Percentiles rank a stretch among this genome's conserved stretches.
Evolutionary conservation across 768 basidiomycete species (phyloP).

Genomic region (Lentinula detonsa): DNA sequence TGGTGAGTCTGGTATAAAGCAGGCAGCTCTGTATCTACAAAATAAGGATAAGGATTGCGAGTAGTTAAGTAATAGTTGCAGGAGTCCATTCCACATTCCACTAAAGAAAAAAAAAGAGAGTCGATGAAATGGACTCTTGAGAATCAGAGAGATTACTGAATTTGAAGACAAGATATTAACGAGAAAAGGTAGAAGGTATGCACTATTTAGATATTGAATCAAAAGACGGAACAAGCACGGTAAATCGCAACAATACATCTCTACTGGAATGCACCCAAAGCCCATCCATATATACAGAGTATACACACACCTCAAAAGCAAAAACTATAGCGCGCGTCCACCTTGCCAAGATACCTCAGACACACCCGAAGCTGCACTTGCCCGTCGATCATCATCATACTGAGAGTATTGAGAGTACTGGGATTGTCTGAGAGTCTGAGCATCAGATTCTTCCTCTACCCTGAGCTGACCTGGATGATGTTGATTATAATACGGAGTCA

Average conservation of each 20-base stretch:
- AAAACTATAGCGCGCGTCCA: conserved; percentile 9
- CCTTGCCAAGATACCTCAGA: conserved; percentile 10
- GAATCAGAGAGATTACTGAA: background rate
- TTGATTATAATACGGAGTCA: background rate
- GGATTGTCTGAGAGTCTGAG: background rate
- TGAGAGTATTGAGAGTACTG: conserved; percentile 13
- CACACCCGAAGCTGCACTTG: background rate
- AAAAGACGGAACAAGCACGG: background rate
- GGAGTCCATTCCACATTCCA: background rate
- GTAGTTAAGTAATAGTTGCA: background rate
- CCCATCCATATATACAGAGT: background rate
- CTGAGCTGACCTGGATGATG: background rate
- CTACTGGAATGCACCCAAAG: background rate
- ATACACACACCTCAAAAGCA: background rate
- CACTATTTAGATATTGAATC: background rate
- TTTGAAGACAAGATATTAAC: background rate
- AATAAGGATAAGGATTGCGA: background rate
- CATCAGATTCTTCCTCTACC: background rate
- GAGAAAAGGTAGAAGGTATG: background rate
- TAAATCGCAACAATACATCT: background rate
- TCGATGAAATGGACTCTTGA: background rate
- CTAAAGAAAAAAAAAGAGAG: background rate
- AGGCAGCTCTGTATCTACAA: conserved; percentile 1
- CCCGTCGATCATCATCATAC: conserved; percentile 19
- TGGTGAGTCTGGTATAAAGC: background rate